Conservation (phyloP, 129 eudicot genomes). For the Tanacetum coccineum region DNA sequence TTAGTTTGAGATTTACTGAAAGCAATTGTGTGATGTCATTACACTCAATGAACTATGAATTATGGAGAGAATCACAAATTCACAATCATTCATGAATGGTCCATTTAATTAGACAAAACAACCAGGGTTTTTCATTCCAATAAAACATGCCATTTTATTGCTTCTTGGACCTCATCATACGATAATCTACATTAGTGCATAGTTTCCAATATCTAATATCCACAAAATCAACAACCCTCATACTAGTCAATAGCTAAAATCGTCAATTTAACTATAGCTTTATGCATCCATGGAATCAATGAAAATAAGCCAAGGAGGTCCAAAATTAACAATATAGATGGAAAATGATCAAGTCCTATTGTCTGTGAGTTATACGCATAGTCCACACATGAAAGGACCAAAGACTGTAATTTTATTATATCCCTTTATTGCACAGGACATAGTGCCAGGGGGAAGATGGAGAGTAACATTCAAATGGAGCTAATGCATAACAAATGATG, state of each 20-base stretch:
- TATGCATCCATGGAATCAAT: neutral
- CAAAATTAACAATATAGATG: neutral
- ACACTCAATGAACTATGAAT: too few relatives aligned
- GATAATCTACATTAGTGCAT: too few relatives aligned
- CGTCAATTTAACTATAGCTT: neutral
- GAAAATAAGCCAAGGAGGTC: neutral
- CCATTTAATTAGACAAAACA: too few relatives aligned
- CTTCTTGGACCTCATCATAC: too few relatives aligned
- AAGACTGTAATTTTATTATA: neutral
- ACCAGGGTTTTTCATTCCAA: too few relatives aligned
- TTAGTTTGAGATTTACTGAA: too few relatives aligned
- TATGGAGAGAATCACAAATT: too few relatives aligned
- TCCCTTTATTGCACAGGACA: neutral
- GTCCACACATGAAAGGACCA: slow-evolving; percentile 3
- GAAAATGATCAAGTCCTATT: neutral
- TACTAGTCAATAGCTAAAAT: neutral
- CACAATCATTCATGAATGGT: too few relatives aligned
- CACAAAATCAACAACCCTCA: too few relatives aligned
- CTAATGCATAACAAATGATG: neutral
- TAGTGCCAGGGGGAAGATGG: neutral
- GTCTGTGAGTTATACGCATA: neutral
- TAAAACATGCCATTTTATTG: too few relatives aligned
- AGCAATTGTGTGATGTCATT: too few relatives aligned
- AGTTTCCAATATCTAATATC: too few relatives aligned
- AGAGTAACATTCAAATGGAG: neutral